These are phyloP conservation scores for Oryza officinalis DNA, from an alignment of 176 grass and related monocot species.

Conservation along the genomic window DNA sequence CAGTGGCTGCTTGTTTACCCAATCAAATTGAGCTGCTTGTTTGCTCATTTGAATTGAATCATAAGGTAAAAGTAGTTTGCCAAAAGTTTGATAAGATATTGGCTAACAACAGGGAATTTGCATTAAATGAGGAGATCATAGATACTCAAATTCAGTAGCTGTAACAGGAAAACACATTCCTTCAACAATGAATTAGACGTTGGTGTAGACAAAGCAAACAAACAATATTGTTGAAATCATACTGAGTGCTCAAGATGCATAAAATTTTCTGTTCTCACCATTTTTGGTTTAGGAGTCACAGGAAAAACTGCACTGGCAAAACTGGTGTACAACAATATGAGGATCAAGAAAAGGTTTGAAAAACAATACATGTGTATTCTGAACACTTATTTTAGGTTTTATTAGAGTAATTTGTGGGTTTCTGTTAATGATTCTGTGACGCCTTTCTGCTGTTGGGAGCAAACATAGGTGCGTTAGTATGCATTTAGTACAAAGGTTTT, in stretches of 20 bases:
- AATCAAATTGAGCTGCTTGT: not conserved
- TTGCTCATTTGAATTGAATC: not conserved
- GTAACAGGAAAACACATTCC: not conserved
- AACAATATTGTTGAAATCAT: not conserved
- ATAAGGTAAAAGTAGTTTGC: not conserved
- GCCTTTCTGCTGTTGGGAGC: too few relatives aligned
- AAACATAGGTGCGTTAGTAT: too few relatives aligned
- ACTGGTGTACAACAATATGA: not conserved
- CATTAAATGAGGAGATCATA: not conserved
- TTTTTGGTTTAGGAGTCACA: conserved; percentile 18
- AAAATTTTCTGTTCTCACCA: not conserved
- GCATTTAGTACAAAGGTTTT: too few relatives aligned
- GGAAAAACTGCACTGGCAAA: not conserved
- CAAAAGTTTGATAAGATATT: not conserved
- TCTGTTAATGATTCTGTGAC: too few relatives aligned
- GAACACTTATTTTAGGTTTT: too few relatives aligned
- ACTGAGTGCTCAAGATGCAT: not conserved
- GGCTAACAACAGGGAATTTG: not conserved
- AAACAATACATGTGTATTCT: not conserved
- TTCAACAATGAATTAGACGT: not conserved
- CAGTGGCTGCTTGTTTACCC: too few relatives aligned
- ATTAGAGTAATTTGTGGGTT: too few relatives aligned
- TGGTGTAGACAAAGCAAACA: not conserved
- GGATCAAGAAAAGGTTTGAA: not conserved
- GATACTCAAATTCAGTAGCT: not conserved